phyloP scores from a whole-genome alignment of 2,329 filamentous ascomycete genomes.

The Aspergillus latus region DNA sequence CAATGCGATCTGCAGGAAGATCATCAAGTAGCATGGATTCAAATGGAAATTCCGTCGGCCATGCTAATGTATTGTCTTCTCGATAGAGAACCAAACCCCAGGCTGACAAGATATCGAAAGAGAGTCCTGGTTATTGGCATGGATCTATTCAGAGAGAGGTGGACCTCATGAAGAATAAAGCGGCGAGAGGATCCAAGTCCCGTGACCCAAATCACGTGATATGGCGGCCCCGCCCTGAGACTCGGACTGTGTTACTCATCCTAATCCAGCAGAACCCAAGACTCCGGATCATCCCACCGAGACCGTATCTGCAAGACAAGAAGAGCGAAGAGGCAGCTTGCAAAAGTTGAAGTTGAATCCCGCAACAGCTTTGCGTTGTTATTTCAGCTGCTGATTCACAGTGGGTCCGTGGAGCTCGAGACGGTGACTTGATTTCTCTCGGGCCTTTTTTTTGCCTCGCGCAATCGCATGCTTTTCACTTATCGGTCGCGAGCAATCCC shows the following conservation, averaged over 20 bases:
- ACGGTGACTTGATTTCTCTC: not conserved
- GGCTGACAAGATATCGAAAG: too few relatives aligned
- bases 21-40: not conserved
- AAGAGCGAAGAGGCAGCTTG: not conserved
- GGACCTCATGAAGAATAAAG: not conserved
- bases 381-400: slow-evolving; percentile 1
- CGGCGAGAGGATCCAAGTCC: not conserved
- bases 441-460: slow-evolving; percentile 10
- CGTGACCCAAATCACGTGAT: not conserved
- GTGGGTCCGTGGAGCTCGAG: not conserved
- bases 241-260: slow-evolving; percentile 2
- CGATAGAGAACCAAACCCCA: not conserved
- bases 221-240: not conserved
- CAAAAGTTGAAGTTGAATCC: not conserved
- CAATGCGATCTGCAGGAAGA: slow-evolving; percentile 2
- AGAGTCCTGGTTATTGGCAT: not conserved
- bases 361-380: not conserved
- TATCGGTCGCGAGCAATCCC: not conserved
- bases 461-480: not conserved
- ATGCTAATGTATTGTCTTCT: not conserved
- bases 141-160: not conserved
- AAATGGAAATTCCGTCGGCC: not conserved
- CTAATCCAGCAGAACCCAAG: slow-evolving; percentile 3
- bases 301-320: not conserved
- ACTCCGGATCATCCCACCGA: slow-evolving; percentile 12